Evolutionary conservation across 768 basidiomycete genomes (phyloP), one percentile per base, ranked within the genome.

Genomic region (Scleroderma citrinum): DNA sequence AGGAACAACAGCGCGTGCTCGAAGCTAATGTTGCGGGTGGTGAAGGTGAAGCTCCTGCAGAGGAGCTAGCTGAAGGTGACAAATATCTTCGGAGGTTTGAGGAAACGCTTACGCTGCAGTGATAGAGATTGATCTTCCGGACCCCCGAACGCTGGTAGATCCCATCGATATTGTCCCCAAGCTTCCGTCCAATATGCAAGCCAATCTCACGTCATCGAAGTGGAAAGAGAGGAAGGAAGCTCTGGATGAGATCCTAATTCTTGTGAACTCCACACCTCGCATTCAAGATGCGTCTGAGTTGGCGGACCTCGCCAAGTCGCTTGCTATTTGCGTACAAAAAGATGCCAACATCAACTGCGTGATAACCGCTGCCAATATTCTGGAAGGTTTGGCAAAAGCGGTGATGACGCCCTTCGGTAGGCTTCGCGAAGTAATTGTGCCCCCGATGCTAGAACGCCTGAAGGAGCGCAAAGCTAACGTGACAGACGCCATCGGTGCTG

Each of bases 181-280:
- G 55, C 75, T 97, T 37, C 87, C 96, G 0, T 64, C 80, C 3
- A 83, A 83, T 48, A 73, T 97, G 52, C 81, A 88, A 50, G 73
- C 82, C 2, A 72, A 77, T 44, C 74, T 99, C 44, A 78, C 83
- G 20, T 98, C 96, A 4, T 82, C 91, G 0, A 97, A 98, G 68
- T 99, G 96, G 96, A 98, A 99, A 62, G 96, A 99, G 56, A 81
- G 92, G 35, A 93, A 97, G 61, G 89, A 94, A 58, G 87, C 80
- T 2, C 72, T 98, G 29, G 93, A 96, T 55, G 90, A 91, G 23
- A 75, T 95, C 20, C 73, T 82, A 39, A 77, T 78, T 2, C 68
- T 91, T 31, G 68, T 98, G 26, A 78, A 78, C 46, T 70, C 80
- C 7, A 77, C 85, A 3, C 83, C 85, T 12, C 79, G 83, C 49